A percentile compares a stretch with the other conserved stretches of the same genome.
Conservation (phyloP, 2,329 filamentous ascomycete genomes). For the Cladosporium halotolerans region DNA sequence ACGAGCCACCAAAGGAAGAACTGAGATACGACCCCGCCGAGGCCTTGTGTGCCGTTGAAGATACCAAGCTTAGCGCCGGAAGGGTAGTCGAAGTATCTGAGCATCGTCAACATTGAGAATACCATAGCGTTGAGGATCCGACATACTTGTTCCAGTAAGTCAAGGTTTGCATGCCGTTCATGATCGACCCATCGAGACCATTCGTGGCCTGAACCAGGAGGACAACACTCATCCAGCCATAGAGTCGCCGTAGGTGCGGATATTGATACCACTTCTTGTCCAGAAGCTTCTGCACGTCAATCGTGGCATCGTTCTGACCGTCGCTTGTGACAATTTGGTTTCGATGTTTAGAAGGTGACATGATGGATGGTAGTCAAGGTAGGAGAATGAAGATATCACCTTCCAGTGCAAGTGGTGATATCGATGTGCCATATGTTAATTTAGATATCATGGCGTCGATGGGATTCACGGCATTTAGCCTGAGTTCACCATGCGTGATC, state of each 20-base stretch:
- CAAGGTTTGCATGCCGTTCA: constrained; percentile 43
- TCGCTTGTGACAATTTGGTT: constrained; percentile 13
- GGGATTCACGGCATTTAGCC: no score
- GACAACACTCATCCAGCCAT: constrained; percentile 19
- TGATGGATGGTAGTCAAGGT: neutral
- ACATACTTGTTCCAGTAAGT: constrained; percentile 31
- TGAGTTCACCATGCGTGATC: no score
- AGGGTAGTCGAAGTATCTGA: constrained; percentile 26
- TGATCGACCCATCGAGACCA: constrained; percentile 43
- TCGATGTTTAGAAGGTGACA: neutral
- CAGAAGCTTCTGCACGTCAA: constrained; percentile 15
- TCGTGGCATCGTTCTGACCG: constrained; percentile 10
- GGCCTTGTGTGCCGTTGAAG: constrained; percentile 40
- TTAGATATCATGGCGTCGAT: no score
- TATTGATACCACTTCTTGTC: constrained; percentile 20
- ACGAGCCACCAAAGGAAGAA: constrained; percentile 41
- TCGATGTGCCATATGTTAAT: no score
- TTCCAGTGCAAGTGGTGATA: no score
- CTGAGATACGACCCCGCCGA: constrained; percentile 40
- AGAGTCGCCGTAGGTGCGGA: constrained; percentile 18
- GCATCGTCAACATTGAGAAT: neutral
- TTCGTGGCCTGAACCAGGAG: constrained; percentile 31
- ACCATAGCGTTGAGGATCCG: neutral
- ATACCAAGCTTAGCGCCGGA: constrained; percentile 33
- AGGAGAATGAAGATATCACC: no score